These are phyloP conservation scores for Madurella mycetomatis DNA, from an alignment of 2,329 filamentous ascomycete genomes.

Conservation along the genomic window DNA sequence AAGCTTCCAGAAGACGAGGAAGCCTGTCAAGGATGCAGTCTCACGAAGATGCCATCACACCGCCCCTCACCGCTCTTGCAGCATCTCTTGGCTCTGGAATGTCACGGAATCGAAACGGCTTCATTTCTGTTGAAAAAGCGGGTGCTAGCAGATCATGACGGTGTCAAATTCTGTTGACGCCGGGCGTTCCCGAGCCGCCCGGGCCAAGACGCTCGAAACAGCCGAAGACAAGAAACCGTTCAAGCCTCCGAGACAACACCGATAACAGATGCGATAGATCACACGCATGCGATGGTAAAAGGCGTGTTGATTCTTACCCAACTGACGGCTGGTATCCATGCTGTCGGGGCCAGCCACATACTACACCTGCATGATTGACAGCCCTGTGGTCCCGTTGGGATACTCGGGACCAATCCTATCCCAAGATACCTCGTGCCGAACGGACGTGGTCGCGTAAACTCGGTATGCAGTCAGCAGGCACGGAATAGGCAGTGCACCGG, in stretches of 20 bases:
- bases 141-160: background rate
- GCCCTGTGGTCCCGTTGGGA: constrained; percentile 3
- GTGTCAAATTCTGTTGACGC: background rate
- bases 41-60: constrained; percentile 6
- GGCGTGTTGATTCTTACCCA: background rate
- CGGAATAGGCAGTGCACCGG: constrained; percentile 1
- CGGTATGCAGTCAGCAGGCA: constrained; percentile 17
- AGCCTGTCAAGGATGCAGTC: constrained; percentile 1
- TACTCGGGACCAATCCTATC: background rate
- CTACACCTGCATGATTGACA: constrained; percentile 8
- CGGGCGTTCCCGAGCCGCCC: background rate
- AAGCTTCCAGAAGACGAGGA: constrained; percentile 17
- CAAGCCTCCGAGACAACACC: background rate
- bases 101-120: background rate
- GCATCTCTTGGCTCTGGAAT: background rate
- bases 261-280: constrained; percentile 7
- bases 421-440: background rate
- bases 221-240: background rate
- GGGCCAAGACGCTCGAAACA: background rate
- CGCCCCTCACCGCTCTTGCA: constrained; percentile 4
- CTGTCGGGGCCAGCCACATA: constrained; percentile 5
- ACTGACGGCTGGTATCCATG: constrained; percentile 2
- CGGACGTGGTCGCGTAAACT: background rate
- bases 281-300: background rate
- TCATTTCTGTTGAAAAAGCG: background rate